Evolutionary conservation across 1,139 yeast species (phyloP).

Genomic region (Kazachstania sp.): DNA sequence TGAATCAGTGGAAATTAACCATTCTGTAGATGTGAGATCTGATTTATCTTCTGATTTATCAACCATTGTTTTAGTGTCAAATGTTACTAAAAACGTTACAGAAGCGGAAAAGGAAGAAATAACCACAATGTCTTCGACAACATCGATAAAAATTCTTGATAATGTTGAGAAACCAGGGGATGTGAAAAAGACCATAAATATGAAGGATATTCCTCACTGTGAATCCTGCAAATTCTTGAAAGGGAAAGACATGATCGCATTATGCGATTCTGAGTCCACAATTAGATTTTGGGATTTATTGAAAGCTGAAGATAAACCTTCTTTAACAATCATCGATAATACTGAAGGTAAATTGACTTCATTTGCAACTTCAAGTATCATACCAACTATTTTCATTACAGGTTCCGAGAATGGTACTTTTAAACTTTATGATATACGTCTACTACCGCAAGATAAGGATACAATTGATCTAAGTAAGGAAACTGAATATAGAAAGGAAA

Average conservation of each 20-base stretch:
- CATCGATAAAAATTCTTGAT: constrained; percentile 20
- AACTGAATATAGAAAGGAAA: constrained; percentile 9
- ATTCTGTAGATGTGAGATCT: constrained; percentile 12
- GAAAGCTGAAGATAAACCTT: constrained; percentile 14
- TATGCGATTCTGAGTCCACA: constrained; percentile 20
- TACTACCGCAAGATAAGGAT: constrained; percentile 3
- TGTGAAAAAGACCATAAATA: constrained; percentile 14
- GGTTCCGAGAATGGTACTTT: constrained; percentile 25
- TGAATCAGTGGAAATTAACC: constrained; percentile 14
- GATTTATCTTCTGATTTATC: constrained; percentile 17
- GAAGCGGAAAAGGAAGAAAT: not conserved
- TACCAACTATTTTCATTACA: constrained; percentile 23
- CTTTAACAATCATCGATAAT: constrained; percentile 13
- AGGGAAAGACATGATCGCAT: constrained; percentile 17
- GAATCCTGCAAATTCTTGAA: constrained; percentile 21
- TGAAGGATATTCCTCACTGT: constrained; percentile 9
- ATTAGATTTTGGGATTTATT: constrained; percentile 25
- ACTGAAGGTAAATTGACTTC: constrained; percentile 17
- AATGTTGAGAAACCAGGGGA: constrained; percentile 20
- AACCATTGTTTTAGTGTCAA: constrained; percentile 9
- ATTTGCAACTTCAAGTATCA: constrained; percentile 18
- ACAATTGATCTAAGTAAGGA: constrained; percentile 12
- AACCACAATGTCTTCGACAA: constrained; percentile 6
- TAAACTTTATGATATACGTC: constrained; percentile 29
- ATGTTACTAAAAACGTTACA: constrained; percentile 14